These are phyloP conservation scores for Arachnomyces sp. DNA, from an alignment of 2,329 filamentous ascomycete genomes.

Conservation along the genomic window DNA sequence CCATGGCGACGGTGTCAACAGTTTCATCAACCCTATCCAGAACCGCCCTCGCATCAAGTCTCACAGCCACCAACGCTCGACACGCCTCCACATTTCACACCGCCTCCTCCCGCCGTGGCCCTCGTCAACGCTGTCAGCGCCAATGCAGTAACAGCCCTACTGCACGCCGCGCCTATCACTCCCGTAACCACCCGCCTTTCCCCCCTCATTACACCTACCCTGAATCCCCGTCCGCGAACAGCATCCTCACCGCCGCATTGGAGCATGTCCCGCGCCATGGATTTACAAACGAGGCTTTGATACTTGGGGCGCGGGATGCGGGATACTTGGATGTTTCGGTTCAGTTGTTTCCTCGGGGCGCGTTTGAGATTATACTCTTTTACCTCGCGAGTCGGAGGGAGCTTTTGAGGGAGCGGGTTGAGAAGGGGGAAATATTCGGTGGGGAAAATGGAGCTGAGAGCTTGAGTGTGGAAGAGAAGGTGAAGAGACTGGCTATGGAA, in stretches of 20 bases:
- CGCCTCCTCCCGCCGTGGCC: constrained; percentile 6
- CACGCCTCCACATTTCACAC: constrained; percentile 1
- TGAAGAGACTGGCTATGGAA: constrained; percentile 65
- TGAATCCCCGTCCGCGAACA: constrained; percentile 51
- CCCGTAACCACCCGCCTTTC: constrained; percentile 58
- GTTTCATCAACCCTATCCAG: too few species aligned
- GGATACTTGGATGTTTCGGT: constrained; percentile 82
- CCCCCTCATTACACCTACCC: constrained; percentile 50
- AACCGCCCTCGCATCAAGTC: neutral
- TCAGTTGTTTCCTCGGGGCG: constrained; percentile 69
- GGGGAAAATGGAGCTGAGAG: constrained; percentile 5
- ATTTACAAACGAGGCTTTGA: constrained; percentile 67
- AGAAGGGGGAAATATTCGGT: constrained; percentile 15
- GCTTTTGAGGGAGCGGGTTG: constrained; percentile 27
- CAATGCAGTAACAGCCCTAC: neutral
- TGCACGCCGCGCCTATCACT: constrained; percentile 54
- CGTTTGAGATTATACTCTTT: constrained; percentile 65
- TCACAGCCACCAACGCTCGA: constrained; percentile 1
- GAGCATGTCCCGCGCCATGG: constrained; percentile 70
- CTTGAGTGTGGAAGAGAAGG: constrained; percentile 51
- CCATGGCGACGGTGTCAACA: neutral
- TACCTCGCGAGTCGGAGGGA: constrained; percentile 35
- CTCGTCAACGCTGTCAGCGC: constrained; percentile 2
- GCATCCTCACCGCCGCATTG: constrained; percentile 73
- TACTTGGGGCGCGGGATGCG: constrained; percentile 69